Percentiles rank a stretch among this genome's conserved stretches.
Evolutionary conservation across 1,139 yeast species (phyloP).

Genomic region (Kurtzmaniella quercitrusa): DNA sequence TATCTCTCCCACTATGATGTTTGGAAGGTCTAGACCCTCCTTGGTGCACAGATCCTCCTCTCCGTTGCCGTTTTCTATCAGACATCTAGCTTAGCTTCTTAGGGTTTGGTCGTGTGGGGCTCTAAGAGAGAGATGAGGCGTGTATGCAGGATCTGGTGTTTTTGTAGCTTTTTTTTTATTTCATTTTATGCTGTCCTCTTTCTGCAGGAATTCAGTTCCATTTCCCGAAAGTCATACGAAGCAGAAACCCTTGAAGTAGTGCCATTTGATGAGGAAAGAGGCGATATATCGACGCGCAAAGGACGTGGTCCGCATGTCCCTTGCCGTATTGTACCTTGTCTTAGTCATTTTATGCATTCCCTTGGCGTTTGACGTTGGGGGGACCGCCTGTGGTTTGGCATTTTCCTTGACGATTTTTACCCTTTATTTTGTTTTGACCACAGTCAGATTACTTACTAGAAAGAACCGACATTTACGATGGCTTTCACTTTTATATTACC

Average conservation of each 20-base stretch:
- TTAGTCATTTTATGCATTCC: slow-evolving; percentile 83
- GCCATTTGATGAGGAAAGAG: not conserved
- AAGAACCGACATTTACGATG: slow-evolving; percentile 45
- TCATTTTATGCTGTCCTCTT: not conserved
- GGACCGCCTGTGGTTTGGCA: slow-evolving; percentile 81
- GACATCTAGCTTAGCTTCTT: slow-evolving; percentile 3
- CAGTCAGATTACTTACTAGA: slow-evolving; percentile 56
- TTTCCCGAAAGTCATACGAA: not conserved
- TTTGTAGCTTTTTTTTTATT: not conserved
- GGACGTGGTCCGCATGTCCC: slow-evolving; percentile 22
- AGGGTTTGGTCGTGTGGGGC: not conserved
- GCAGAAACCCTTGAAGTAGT: not conserved
- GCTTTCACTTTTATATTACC: slow-evolving; percentile 63
- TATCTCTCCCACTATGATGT: slow-evolving; percentile 53
- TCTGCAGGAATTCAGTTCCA: not conserved
- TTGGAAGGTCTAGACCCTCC: slow-evolving; percentile 10
- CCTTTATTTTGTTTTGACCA: slow-evolving; percentile 68
- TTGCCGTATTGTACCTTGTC: slow-evolving; percentile 57
- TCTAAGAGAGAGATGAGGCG: not conserved
- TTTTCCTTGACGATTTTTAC: slow-evolving; percentile 73
- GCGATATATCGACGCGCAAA: not conserved
- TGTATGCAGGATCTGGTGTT: not conserved
- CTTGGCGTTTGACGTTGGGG: slow-evolving; percentile 93
- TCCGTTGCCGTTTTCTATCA: slow-evolving; percentile 5
- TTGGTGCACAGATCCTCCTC: not conserved